Evolutionary conservation across 1,284 basidiomycete genomes (phyloP).

Genomic region (Leccinum proximum): DNA sequence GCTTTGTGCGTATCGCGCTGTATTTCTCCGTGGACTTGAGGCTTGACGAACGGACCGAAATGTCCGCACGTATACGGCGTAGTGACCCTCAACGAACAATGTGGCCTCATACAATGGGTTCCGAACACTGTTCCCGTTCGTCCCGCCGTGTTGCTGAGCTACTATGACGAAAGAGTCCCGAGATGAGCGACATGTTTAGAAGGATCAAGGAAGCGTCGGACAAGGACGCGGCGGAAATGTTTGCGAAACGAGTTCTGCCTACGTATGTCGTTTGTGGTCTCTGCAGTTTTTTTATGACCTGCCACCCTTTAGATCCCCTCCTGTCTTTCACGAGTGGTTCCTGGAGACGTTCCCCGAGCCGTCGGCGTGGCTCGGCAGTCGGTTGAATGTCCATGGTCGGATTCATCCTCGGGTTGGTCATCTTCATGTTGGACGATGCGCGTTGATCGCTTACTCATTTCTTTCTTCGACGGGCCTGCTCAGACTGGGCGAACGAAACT

Average conservation of each 20-base stretch:
- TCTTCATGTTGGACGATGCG: background rate
- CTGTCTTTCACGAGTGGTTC: constrained; percentile 98
- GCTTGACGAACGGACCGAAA: constrained; percentile 23
- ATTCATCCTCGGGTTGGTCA: constrained; percentile 73
- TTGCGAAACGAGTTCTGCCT: constrained; percentile 58
- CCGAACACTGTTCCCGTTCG: constrained; percentile 90
- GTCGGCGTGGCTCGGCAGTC: constrained; percentile 89
- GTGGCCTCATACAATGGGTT: constrained; percentile 99
- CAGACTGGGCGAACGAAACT: constrained; percentile 96
- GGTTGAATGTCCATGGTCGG: constrained; percentile 99
- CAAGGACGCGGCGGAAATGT: constrained; percentile 54
- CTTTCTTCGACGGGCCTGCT: too few relatives aligned
- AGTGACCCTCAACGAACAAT: constrained; percentile 97
- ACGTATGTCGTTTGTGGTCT: constrained; percentile 38
- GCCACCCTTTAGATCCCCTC: constrained; percentile 53
- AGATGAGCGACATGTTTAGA: constrained; percentile 54
- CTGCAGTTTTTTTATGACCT: background rate
- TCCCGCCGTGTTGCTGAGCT: constrained; percentile 62
- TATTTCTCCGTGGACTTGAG: background rate
- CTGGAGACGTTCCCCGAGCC: constrained; percentile 97
- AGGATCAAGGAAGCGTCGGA: constrained; percentile 38
- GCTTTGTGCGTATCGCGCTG: constrained; percentile 59
- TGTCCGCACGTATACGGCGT: constrained; percentile 93
- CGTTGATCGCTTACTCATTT: background rate
- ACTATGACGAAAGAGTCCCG: constrained; percentile 47